Base-by-base conservation (phyloP, 768 basidiomycete genomes). In the Pleurotus pulmonarius region DNA sequence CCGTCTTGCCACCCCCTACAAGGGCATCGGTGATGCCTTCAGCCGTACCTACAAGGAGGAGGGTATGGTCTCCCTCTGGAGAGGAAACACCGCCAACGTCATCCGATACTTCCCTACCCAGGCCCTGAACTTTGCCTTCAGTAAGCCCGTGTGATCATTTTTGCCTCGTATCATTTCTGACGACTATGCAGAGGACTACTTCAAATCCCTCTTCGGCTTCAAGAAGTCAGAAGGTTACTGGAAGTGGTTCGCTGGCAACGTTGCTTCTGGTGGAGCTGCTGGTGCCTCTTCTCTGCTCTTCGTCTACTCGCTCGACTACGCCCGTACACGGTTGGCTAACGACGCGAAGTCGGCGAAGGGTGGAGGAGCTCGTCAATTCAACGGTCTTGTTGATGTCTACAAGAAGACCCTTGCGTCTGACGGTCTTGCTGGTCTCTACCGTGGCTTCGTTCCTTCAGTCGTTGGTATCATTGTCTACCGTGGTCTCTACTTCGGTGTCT, bases 21-120 rank as follows among this genome's bases (percentile, higher is more conserved):
- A 95, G 84, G 97, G 97, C 70, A 81, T 99, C 64, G 74, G 69
- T 57, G 97, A 98, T 77, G 97, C 95, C 65, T 97, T 97, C 71
- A 40, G 63, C 60, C 92, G 97, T 63, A 98, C 95, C 58, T 96
- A 95, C 83, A 77, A 74, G 63, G 96, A 98, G 13, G 97, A 99
- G 82, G 97, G 97, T 73, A 77, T 97, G 53, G 81, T 94, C 60
- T 90, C 97, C 18, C 81, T 99, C 69, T 98, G 97, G 97, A 82
- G 97, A 79, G 97, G 97, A 75, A 99, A 99, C 87, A 98, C 96
- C 58, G 96, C 97, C 85, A 99, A 99, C 79, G 97, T 99, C 78
- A 97, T 99, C 80, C 95, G 97, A 73, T 99, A 99, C 90, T 99
- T 99, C 94, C 97, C 97, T 52, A 99, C 97, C 57, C 96, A 99